phyloP scores from a whole-genome alignment of 2,329 filamentous ascomycete genomes.

The Fusarium sp. region DNA sequence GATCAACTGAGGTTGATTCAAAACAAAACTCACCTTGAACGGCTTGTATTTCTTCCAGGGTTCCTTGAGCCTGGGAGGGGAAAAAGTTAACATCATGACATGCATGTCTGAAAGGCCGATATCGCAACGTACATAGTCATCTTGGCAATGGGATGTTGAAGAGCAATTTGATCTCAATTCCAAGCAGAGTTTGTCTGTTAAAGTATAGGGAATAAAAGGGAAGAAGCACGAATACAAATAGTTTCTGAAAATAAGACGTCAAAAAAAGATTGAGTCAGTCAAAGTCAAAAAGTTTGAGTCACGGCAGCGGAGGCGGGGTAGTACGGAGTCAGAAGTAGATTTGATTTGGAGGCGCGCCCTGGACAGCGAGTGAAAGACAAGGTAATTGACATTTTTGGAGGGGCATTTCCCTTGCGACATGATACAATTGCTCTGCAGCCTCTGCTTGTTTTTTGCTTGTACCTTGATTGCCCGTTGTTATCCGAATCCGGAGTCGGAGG shows the following conservation, averaged over 20 bases:
- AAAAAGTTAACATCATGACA: constrained; percentile 2
- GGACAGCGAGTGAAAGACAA: neutral
- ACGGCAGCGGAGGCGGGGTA: constrained; percentile 23
- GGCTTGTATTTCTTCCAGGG: constrained; percentile 80
- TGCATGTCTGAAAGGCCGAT: neutral
- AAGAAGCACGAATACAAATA: constrained; percentile 17
- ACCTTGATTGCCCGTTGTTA: constrained; percentile 9
- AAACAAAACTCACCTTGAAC: constrained; percentile 53
- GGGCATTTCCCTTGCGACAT: constrained; percentile 6
- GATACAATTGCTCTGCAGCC: neutral
- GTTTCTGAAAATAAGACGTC: constrained; percentile 1
- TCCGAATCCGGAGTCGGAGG: constrained; percentile 24
- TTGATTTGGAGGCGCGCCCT: constrained; percentile 7
- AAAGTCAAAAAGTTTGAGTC: constrained; percentile 22
- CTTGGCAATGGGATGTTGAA: neutral
- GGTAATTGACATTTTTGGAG: constrained; percentile 7
- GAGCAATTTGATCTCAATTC: constrained; percentile 5
- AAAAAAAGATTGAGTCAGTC: constrained; percentile 24
- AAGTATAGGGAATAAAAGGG: neutral
- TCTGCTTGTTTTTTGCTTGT: neutral
- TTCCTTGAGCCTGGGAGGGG: constrained; percentile 70
- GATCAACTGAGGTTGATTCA: constrained; percentile 44
- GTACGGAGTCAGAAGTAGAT: neutral
- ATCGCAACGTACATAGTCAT: constrained; percentile 25
- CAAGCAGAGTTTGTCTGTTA: neutral